Percentiles rank a stretch among this genome's conserved stretches.
Conservation (phyloP, 2,329 filamentous ascomycete genomes). For the Tolypocladium ophioglossoides region DNA sequence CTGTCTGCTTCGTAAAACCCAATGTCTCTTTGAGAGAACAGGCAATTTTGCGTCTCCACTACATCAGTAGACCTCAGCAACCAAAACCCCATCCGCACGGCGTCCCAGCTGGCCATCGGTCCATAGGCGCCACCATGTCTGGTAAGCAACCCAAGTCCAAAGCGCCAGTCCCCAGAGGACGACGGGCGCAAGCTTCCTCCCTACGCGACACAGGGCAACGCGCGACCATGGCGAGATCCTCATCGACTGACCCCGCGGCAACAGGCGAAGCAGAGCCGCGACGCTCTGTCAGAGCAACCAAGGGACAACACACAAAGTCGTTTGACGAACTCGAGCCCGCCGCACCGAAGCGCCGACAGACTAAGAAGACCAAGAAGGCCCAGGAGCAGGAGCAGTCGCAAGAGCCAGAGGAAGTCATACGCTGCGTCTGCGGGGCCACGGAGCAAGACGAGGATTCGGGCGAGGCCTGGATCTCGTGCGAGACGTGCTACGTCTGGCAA, state of each 20-base stretch:
- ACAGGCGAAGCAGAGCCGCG: constrained; percentile 61
- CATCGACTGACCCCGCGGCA: constrained; percentile 4
- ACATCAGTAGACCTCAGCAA: constrained; percentile 17
- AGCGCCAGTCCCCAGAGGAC: neutral
- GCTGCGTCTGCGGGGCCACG: constrained; percentile 85
- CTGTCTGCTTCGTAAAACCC: constrained; percentile 21
- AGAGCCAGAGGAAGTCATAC: constrained; percentile 65
- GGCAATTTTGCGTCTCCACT: constrained; percentile 11
- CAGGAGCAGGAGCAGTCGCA: constrained; percentile 44
- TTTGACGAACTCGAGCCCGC: constrained; percentile 63
- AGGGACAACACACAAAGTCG: constrained; percentile 87
- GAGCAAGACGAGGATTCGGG: constrained; percentile 78
- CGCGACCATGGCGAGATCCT: constrained; percentile 3
- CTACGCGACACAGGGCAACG: neutral
- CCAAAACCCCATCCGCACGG: constrained; percentile 6
- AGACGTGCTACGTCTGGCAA: constrained; percentile 88
- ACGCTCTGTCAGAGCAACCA: constrained; percentile 90
- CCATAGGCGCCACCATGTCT: constrained; percentile 16
- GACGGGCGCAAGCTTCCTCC: neutral
- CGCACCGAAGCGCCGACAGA: constrained; percentile 41
- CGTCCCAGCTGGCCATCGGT: neutral
- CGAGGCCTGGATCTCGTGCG: constrained; percentile 92
- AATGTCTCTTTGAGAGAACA: constrained; percentile 17
- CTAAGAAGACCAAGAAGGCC: constrained; percentile 47
- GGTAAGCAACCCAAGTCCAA: constrained; percentile 17